Evolutionary conservation across 371 early-diverging fungal genomes (phyloP), one percentile per base, ranked within the genome.

Genomic region (Mortierella sp.): DNA sequence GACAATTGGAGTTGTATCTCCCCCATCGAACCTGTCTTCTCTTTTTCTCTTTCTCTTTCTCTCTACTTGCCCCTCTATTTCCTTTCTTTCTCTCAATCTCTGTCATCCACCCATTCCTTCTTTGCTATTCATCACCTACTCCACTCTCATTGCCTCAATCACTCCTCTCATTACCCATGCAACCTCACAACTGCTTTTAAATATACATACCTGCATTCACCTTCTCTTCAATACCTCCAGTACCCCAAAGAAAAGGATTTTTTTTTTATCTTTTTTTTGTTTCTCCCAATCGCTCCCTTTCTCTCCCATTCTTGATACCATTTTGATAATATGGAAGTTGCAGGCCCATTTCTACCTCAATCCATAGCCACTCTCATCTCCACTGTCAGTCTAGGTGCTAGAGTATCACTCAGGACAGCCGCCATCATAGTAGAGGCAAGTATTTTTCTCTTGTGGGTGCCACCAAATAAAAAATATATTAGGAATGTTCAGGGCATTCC

Each of bases 401-500:
- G 80, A 15, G 80, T 80, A 29, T 80, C 80, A 0, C 68, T 80
- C 29, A 62, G 80, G 43, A 80, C 80, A 29, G 80, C 80, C 2
- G 80, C 80, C 53, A 80, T 80, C 53, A 80, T 80, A 61, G 75
- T 80, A 35, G 80, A 80, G 80, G 80, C 71, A 74, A 74, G 80
- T 75, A 22, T 45, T 54, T 45, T 2, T 61, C 22, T 26, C 37
- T 17, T 8, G 13, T 26, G 31, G 23, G 29, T 32, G 28, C 17
- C 62, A 53, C 29, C 31, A 29, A 22, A 12, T 32, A 28, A 26
- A 49, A 55, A 17, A 51, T 29, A 15, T 19, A 57, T 43, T 19
- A 32, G 19, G 35, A 35, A 57, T 57, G n/a, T 57, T 57, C 57
- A 31, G 58, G 42, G 66, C 23, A 26, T 43, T 43, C 45, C 45